These are phyloP conservation scores for Cyclotella baltica DNA, from an alignment of 108 stramenopile genomes.

Conservation along the genomic window DNA sequence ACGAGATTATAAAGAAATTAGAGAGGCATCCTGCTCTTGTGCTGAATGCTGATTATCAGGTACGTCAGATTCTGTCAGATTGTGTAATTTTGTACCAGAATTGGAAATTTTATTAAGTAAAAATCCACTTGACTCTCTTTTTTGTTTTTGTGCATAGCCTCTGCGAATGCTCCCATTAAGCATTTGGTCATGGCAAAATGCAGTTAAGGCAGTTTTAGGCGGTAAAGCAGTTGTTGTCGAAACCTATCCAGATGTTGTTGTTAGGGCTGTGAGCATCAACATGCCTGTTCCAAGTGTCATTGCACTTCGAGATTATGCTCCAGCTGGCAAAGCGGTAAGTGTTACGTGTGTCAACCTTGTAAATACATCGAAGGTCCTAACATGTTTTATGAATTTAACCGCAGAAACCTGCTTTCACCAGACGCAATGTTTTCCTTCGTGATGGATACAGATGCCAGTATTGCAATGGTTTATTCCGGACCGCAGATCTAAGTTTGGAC, in stretches of 20 bases:
- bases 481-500: slow-evolving; percentile 80
- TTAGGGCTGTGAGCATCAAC: slow-evolving; percentile 78
- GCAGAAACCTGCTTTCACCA: slow-evolving; percentile 77
- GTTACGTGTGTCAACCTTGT: too few relatives aligned
- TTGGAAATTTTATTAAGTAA: neutral
- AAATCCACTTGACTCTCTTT: neutral
- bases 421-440: slow-evolving; percentile 86
- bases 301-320: slow-evolving; percentile 81
- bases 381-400: too few relatives aligned
- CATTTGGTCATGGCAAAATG: slow-evolving; percentile 88
- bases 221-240: slow-evolving; percentile 89
- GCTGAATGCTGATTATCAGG: slow-evolving; percentile 88
- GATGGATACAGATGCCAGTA: slow-evolving; percentile 90
- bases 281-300: slow-evolving; percentile 82
- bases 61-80: slow-evolving; percentile 15
- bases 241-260: slow-evolving; percentile 73
- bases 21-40: slow-evolving; percentile 79
- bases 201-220: slow-evolving; percentile 83
- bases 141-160: slow-evolving; percentile 45
- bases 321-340: slow-evolving; percentile 49
- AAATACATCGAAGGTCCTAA: neutral
- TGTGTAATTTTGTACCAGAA: neutral
- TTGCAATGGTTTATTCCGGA: slow-evolving; percentile 70
- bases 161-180: slow-evolving; percentile 74
- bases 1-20: slow-evolving; percentile 36